Evolutionary conservation across 352 stramenopile genomes (phyloP).

Genomic region (Globisporangium takayamanum): DNA sequence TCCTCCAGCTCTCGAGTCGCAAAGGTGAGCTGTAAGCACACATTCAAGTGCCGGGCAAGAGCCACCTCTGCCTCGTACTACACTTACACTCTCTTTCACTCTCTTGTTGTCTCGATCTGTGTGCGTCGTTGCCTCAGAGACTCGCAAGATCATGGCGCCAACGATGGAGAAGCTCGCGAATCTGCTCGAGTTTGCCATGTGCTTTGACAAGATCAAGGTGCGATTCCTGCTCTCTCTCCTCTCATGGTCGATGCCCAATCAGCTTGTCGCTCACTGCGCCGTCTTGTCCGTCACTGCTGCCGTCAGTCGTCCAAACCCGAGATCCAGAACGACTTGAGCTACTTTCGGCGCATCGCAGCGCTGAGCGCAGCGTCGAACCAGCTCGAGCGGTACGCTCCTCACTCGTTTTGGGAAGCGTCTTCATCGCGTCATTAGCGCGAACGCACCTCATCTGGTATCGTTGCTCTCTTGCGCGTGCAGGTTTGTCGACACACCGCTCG

Average conservation of each 20-base stretch:
- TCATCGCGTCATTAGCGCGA: too few species aligned
- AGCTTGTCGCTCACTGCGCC: not conserved
- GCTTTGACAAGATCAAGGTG: constrained; percentile 49
- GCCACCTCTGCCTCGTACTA: not conserved
- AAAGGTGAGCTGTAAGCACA: constrained; percentile 22
- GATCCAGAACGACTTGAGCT: constrained; percentile 62
- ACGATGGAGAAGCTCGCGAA: constrained; percentile 49
- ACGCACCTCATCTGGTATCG: too few species aligned
- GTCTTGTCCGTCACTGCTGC: not conserved
- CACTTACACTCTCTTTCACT: not conserved
- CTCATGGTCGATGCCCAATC: not conserved
- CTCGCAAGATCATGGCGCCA: constrained; percentile 27
- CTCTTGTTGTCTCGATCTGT: too few species aligned
- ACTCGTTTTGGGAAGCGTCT: too few species aligned
- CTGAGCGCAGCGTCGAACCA: constrained; percentile 35
- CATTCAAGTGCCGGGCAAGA: not conserved
- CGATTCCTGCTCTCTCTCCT: not conserved
- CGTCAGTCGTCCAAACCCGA: constrained; percentile 31
- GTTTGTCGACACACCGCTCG: constrained; percentile 32
- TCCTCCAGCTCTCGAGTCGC: constrained; percentile 42
- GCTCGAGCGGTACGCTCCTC: constrained; percentile 27
- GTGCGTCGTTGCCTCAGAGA: constrained; percentile 3
- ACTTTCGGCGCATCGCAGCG: constrained; percentile 42
- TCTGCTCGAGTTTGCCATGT: constrained; percentile 44
- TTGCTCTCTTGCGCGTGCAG: constrained; percentile 6